These are phyloP conservation scores for Sideroxylon spinosum DNA, from an alignment of 179 eudicot genomes.

Conservation along the genomic window DNA sequence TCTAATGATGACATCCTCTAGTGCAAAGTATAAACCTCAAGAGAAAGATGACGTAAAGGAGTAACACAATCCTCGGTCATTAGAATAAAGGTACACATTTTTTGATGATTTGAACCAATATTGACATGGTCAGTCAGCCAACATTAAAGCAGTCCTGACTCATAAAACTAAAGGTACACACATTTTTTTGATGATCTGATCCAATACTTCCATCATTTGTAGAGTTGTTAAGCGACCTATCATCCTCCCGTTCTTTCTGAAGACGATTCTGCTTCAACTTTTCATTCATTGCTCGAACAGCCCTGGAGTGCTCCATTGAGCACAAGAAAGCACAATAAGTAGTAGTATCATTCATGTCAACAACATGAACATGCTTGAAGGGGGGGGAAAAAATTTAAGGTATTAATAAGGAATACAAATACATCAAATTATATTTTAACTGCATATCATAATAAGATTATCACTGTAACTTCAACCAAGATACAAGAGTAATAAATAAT, in stretches of 20 bases:
- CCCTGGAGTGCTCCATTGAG: conserved; percentile 40
- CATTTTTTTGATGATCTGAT: conserved; percentile 51
- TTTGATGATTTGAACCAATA: conserved; percentile 38
- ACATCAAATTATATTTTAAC: background rate
- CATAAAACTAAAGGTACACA: conserved; percentile 26
- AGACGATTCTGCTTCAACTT: conserved; percentile 85
- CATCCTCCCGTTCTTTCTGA: conserved; percentile 55
- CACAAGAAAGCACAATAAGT: background rate
- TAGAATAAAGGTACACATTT: conserved; percentile 34
- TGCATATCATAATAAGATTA: background rate
- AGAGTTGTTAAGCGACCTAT: conserved; percentile 47
- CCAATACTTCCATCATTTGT: conserved; percentile 37
- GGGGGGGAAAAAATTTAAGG: background rate
- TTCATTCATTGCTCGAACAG: conserved; percentile 97
- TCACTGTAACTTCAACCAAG: background rate
- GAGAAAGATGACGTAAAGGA: conserved; percentile 1
- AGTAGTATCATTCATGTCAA: background rate
- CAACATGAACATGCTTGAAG: background rate
- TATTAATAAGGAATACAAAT: background rate
- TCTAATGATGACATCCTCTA: background rate
- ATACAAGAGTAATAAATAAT: background rate
- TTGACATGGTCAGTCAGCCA: background rate
- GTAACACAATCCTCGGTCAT: background rate
- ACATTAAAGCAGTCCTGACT: background rate
- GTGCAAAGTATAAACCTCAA: background rate